Conservation (phyloP, 2,329 filamentous ascomycete species). For the Aspergillus udagawae region DNA sequence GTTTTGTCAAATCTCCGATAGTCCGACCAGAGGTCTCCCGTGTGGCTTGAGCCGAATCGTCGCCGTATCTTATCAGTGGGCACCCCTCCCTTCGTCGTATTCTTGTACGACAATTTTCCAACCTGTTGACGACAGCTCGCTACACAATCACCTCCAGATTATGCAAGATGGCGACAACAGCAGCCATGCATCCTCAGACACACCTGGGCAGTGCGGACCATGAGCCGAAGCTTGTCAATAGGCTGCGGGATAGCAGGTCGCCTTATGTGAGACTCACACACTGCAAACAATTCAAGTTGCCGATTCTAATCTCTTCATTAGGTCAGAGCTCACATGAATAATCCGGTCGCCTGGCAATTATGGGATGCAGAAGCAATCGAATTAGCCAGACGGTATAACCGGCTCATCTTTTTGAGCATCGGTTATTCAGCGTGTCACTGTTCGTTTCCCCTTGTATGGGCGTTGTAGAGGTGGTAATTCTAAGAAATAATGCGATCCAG, state of each 20-base stretch:
- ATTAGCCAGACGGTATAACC: slow-evolving; percentile 75
- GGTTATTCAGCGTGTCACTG: slow-evolving; percentile 96
- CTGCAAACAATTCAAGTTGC: not conserved
- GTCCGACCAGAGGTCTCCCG: not conserved
- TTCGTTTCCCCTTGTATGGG: slow-evolving; percentile 43
- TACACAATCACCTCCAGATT: slow-evolving; percentile 4
- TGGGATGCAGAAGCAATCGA: slow-evolving; percentile 74
- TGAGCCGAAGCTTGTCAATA: slow-evolving; percentile 47
- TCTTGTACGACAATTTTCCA: not conserved
- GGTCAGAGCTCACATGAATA: slow-evolving; percentile 71
- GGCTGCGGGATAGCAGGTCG: slow-evolving; percentile 58
- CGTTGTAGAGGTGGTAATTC: not conserved
- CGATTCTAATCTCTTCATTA: slow-evolving; percentile 23
- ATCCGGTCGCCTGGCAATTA: slow-evolving; percentile 87
- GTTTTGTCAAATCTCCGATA: not conserved
- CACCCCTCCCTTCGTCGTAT: slow-evolving; percentile 3
- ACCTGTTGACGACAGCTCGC: slow-evolving; percentile 3
- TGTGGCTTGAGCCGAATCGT: not conserved
- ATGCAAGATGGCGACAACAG: slow-evolving; percentile 24
- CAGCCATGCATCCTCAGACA: slow-evolving; percentile 25
- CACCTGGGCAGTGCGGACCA: slow-evolving; percentile 21
- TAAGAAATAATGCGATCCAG: slow-evolving; percentile 39
- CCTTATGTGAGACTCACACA: slow-evolving; percentile 55
- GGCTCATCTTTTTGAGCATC: slow-evolving; percentile 88
- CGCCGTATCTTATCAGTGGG: slow-evolving; percentile 7